These are phyloP conservation scores for Anastatica hierochuntica DNA, from an alignment of 345 rosid genomes.

Conservation along the genomic window DNA sequence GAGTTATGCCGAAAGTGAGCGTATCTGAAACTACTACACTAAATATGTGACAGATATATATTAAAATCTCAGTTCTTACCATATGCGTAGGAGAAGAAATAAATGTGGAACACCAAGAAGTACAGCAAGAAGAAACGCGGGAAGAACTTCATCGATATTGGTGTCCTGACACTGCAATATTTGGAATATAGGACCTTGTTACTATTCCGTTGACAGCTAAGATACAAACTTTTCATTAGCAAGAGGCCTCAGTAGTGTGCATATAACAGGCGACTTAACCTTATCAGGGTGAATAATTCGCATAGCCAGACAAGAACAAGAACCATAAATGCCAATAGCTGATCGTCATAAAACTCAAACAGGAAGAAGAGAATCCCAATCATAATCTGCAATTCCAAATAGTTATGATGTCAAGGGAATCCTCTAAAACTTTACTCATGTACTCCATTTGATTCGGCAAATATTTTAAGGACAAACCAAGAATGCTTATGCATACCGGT, in stretches of 20 bases:
- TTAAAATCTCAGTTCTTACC: conserved; percentile 38
- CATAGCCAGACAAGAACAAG: conserved; percentile 97
- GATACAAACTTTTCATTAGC: background rate
- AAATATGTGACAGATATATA: background rate
- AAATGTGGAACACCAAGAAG: conserved; percentile 95
- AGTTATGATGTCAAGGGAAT: background rate
- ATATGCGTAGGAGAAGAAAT: conserved; percentile 86
- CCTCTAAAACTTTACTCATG: background rate
- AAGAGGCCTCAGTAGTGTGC: background rate
- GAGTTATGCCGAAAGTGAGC: background rate
- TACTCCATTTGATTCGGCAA: background rate
- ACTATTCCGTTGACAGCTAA: background rate
- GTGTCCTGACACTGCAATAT: conserved; percentile 83
- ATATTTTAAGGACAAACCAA: background rate
- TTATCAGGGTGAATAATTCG: conserved; percentile 87
- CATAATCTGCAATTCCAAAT: conserved; percentile 75
- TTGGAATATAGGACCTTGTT: background rate
- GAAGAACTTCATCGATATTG: conserved; percentile 98
- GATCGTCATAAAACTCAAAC: conserved; percentile 96
- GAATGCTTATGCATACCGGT: conserved; percentile 44
- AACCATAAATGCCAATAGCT: conserved; percentile 98
- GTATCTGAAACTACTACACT: background rate
- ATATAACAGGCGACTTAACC: conserved; percentile 40
- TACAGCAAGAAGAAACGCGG: conserved; percentile 97
- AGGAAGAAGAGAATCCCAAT: conserved; percentile 92